Conservation (phyloP, 2,329 filamentous ascomycete species). For the Calonectria hongkongensis region DNA sequence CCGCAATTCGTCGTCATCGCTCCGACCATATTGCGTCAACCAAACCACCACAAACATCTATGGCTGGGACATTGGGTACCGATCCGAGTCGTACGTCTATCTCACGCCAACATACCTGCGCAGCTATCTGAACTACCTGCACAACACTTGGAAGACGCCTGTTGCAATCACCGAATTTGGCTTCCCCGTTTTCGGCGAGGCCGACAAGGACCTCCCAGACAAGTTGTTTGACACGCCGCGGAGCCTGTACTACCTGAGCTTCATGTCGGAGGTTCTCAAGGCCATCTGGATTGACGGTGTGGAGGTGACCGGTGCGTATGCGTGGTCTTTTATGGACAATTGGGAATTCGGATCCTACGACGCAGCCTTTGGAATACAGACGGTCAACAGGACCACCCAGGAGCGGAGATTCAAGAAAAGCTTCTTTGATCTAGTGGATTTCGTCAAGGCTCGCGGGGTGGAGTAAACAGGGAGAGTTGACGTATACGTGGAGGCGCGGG, state of each 20-base stretch:
- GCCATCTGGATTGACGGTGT: slow-evolving; percentile 75
- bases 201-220: slow-evolving; percentile 64
- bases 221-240: slow-evolving; percentile 73
- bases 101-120: slow-evolving; percentile 75
- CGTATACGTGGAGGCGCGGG: neutral
- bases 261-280: slow-evolving; percentile 72
- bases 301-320: slow-evolving; percentile 71
- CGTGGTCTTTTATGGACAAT: slow-evolving; percentile 72
- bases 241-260: slow-evolving; percentile 73
- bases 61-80: slow-evolving; percentile 76
- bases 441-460: slow-evolving; percentile 61
- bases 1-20: slow-evolving; percentile 64
- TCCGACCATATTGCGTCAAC: slow-evolving; percentile 72
- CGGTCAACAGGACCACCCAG: slow-evolving; percentile 72
- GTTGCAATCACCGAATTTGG: slow-evolving; percentile 74
- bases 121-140: slow-evolving; percentile 73
- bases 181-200: slow-evolving; percentile 71
- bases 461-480: slow-evolving; percentile 39
- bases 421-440: slow-evolving; percentile 75
- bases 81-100: slow-evolving; percentile 74
- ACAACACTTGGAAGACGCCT: slow-evolving; percentile 73
- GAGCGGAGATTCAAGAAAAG: slow-evolving; percentile 73
- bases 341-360: slow-evolving; percentile 71
- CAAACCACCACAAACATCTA: slow-evolving; percentile 66
- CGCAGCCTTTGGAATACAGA: slow-evolving; percentile 73